Base-by-base conservation (phyloP, 768 basidiomycete genomes). In the Cytidiella melzeri region DNA sequence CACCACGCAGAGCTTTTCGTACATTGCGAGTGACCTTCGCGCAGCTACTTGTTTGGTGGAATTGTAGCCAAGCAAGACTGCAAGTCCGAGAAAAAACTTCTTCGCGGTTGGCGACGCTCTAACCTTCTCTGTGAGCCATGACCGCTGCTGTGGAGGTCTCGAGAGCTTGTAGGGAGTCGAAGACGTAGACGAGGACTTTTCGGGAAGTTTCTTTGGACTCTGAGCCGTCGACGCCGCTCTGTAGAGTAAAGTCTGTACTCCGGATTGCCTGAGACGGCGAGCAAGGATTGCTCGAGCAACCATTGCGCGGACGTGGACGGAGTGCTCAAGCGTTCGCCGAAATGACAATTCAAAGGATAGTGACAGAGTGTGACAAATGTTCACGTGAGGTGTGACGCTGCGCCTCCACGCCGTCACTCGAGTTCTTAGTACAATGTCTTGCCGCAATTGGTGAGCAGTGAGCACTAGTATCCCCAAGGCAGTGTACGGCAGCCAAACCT, bases 21-120 rank as follows among this genome's bases (percentile, higher is more conserved):
- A 87, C 43, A 87, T 57, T 15, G 66, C 66, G 36, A 81, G 74
- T 3, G 81, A 71, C n/a, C 82, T 69, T 43, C 77, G 59, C 19
- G 76, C 84, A 0, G 83, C 81, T 3, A 80, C 55, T 54, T 87
- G 83, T 54, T 75, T 80, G 0, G 77, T 68, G 53, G 73, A 80
- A 4, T 75, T 73, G 52, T 85, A 87, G 3, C 84, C 84, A 9
- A 85, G 66, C 5, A 71, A 47, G 39, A 67, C 69, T 10, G 77
- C 74, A 41, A 81, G n/a, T 0, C 61, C 62, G 11, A 79, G 51
- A 57, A 86, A 80, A 19, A 72, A 50, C 24, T 64, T 64, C 56
- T 67, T 70, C 1, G 77, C 68, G 18, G 61, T 51, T 0, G 81
- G 79, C 12, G 77, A 81, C 18, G 69, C 57, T 55, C 75, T 70